Conservation (phyloP, 208 protist genomes). For the Trypanosomatidae sp. region DNA sequence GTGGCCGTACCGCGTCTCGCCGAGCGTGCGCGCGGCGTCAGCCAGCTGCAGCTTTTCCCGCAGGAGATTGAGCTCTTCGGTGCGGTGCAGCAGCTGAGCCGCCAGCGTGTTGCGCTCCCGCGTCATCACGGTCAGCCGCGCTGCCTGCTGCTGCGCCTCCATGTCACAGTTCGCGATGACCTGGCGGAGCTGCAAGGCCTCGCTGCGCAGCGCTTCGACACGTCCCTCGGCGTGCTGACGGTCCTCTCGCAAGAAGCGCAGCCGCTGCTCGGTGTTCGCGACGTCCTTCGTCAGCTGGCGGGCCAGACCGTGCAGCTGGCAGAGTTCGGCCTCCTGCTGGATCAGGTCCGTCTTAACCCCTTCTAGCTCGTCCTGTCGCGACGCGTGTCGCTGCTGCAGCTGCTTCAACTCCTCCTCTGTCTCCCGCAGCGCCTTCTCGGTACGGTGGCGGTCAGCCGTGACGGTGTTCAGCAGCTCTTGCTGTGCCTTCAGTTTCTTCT, state of each 20-base stretch:
- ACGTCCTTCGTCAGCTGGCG: slow-evolving; percentile 83
- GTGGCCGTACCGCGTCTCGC: slow-evolving; percentile 94
- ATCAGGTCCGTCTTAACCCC: slow-evolving; percentile 95
- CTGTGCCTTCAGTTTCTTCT: slow-evolving; percentile 96
- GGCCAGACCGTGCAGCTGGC: slow-evolving; percentile 71
- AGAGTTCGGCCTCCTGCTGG: slow-evolving; percentile 90
- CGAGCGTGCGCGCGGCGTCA: slow-evolving; percentile 93
- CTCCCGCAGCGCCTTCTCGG: slow-evolving; percentile 96
- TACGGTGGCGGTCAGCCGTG: slow-evolving; percentile 94
- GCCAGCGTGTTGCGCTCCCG: slow-evolving; percentile 97
- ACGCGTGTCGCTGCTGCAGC: slow-evolving; percentile 93
- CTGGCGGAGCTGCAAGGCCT: slow-evolving; percentile 92
- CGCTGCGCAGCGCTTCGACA: slow-evolving; percentile 61
- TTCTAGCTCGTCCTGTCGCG: slow-evolving; percentile 95
- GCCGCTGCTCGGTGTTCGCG: slow-evolving; percentile 79
- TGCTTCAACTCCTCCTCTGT: slow-evolving; percentile 94
- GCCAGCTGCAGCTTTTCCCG: slow-evolving; percentile 98
- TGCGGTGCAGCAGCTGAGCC: slow-evolving; percentile 96
- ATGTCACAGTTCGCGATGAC: slow-evolving; percentile 95
- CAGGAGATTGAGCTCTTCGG: slow-evolving; percentile 97
- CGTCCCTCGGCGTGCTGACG: slow-evolving; percentile 46
- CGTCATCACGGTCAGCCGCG: slow-evolving; percentile 93
- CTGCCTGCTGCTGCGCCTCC: slow-evolving; percentile 87
- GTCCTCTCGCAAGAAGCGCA: slow-evolving; percentile 72
- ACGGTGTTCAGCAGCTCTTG: slow-evolving; percentile 97